These are phyloP conservation scores for Candida yuanshanica DNA, from an alignment of 805 yeast genomes.

Conservation along the genomic window DNA sequence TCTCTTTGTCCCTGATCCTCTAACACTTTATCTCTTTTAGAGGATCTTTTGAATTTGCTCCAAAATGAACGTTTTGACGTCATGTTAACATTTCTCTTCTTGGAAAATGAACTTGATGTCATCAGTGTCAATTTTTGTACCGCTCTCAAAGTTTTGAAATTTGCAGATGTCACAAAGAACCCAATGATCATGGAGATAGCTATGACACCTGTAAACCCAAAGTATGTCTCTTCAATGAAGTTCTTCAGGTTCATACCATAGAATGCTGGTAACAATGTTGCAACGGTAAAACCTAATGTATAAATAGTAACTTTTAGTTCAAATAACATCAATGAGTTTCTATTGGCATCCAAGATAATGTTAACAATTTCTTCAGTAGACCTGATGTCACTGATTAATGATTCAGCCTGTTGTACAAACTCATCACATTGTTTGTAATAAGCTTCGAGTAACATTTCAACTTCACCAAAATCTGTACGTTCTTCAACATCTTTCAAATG, in stretches of 20 bases:
- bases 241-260: conserved; percentile 85
- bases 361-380: conserved; percentile 92
- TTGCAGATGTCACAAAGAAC: conserved; percentile 44
- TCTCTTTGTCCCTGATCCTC: conserved; percentile 33
- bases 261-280: conserved; percentile 79
- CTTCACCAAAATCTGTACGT: conserved; percentile 51
- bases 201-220: conserved; percentile 59
- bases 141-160: conserved; percentile 49
- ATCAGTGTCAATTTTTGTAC: conserved; percentile 68
- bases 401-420: conserved; percentile 85
- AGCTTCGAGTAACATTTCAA: conserved; percentile 83
- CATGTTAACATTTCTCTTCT: conserved; percentile 1
- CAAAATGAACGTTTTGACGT: conserved; percentile 14
- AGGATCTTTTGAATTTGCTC: conserved; percentile 13
- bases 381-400: conserved; percentile 73
- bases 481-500: conserved; percentile 10
- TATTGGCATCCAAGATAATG: conserved; percentile 83
- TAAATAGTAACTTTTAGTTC: conserved; percentile 80
- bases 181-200: conserved; percentile 49
- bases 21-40: neutral
- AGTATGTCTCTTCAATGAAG: conserved; percentile 61
- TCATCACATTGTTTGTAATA: conserved; percentile 92
- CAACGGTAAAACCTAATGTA: conserved; percentile 80
- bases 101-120: conserved; percentile 16
- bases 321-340: conserved; percentile 84